Conservation (phyloP, 371 early-diverging fungal genomes). For the Mucor irregularis region DNA sequence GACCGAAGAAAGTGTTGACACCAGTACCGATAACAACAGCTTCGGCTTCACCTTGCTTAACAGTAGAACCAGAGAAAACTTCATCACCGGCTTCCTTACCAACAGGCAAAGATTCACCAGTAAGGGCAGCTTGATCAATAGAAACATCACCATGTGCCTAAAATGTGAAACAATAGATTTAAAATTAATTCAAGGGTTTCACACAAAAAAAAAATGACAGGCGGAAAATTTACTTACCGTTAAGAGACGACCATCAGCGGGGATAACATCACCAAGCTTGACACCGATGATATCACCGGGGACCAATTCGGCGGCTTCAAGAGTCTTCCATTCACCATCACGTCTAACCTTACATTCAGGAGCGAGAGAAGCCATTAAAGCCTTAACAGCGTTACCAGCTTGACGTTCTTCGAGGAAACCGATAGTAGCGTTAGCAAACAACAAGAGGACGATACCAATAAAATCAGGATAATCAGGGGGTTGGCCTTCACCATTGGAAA, state of each 20-base stretch:
- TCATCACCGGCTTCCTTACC: constrained; percentile 71
- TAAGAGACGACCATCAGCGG: constrained; percentile 70
- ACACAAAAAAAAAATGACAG: background rate
- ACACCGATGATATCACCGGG: constrained; percentile 76
- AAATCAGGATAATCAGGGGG: constrained; percentile 84
- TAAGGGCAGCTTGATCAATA: constrained; percentile 82
- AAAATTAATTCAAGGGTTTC: constrained; percentile 1
- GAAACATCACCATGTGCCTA: constrained; percentile 48
- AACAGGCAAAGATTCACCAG: constrained; percentile 81
- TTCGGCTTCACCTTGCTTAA: constrained; percentile 91
- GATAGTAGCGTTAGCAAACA: constrained; percentile 82
- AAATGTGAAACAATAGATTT: background rate
- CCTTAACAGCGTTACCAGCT: constrained; percentile 76
- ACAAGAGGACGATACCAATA: constrained; percentile 76
- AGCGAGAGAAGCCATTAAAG: constrained; percentile 72
- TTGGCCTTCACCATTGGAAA: constrained; percentile 63
- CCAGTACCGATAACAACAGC: constrained; percentile 89
- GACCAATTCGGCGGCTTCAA: constrained; percentile 60
- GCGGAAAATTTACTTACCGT: constrained; percentile 37
- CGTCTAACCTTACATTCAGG: constrained; percentile 72
- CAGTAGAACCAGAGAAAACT: constrained; percentile 78
- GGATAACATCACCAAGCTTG: constrained; percentile 78
- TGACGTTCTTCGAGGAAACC: constrained; percentile 86
- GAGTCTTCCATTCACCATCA: constrained; percentile 56
- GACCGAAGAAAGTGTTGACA: constrained; percentile 85